Base-by-base conservation (phyloP, 805 yeast genomes). In the Nakazawaea sp. region DNA sequence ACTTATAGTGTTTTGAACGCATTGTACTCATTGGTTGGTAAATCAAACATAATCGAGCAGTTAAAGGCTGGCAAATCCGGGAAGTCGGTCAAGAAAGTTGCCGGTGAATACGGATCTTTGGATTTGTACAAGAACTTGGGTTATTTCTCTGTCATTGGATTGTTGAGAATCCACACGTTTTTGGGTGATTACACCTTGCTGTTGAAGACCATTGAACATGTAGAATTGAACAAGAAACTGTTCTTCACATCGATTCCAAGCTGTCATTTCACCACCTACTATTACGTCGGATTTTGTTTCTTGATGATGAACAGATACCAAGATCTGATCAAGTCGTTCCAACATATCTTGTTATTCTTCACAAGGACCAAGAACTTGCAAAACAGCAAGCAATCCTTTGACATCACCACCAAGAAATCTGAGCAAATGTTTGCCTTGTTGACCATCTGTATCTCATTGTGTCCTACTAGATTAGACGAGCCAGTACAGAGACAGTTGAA, bases 381-480 rank as follows among this genome's bases (percentile, higher is more conserved):
- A 44, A 58, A 55, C 30, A 41, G 27, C 33, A 53, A 65, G 12
- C 67, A 68, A 5, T 71, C 66, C 47, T 69, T 62, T 45, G 74
- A 70, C 48, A 49, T 59, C 29, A 62, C 68, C 38, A 62, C 68
- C 39, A 69, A 68, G 51, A 62, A 65, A 45, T 57, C 69, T 12
- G 75, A 68, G 40, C 75, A 69, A 51, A 69, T 68, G 72, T 66
- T 66, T 43, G 73, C 75, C 3, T 55, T 69, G 30, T 51, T 69
- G 39, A 68, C 73, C 20, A 59, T 69, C 25, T 58, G 68, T 35
- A 57, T 66, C 27, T 67, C 72, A 16, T 53, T 70, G 27, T 59
- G 63, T 34, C 74, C 75, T 35, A 64, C 70, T 10, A 61, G 70
- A 46, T 45, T 70, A 18, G 75, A 69, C 44, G 75, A 68, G 27